Evolutionary conservation across 768 basidiomycete genomes (phyloP).

Genomic region (Baorangia bicolor): DNA sequence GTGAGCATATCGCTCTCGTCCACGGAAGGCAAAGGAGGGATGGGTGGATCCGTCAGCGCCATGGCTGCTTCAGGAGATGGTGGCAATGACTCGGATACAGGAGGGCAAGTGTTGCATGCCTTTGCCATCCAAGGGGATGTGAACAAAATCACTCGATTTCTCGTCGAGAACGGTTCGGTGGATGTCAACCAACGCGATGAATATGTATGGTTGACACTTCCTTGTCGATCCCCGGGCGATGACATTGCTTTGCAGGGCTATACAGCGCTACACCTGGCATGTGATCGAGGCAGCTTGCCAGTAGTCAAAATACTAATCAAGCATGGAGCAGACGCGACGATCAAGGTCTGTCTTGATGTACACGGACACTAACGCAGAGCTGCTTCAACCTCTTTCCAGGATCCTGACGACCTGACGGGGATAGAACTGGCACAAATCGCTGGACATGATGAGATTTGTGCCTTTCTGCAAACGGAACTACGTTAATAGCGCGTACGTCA

Average conservation of each 20-base stretch:
- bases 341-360: conserved; percentile 50
- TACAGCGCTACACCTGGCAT: conserved; percentile 82
- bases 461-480: conserved; percentile 21
- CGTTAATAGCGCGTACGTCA: conserved; percentile 15
- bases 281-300: conserved; percentile 70
- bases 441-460: conserved; percentile 53
- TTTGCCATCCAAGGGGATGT: conserved; percentile 60
- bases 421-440: conserved; percentile 59
- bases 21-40: conserved; percentile 32
- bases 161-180: conserved; percentile 40
- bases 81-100: conserved; percentile 41
- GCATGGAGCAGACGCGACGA: conserved; percentile 59
- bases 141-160: conserved; percentile 41
- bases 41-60: conserved; percentile 66
- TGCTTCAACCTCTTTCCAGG: conserved; percentile 41
- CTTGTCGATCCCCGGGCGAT: conserved; percentile 1
- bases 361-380: background rate
- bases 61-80: conserved; percentile 42
- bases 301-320: conserved; percentile 58
- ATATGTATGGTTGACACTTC: conserved; percentile 55
- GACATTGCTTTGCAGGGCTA: conserved; percentile 60
- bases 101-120: conserved; percentile 53
- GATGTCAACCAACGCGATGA: conserved; percentile 66
- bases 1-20: conserved; percentile 23
- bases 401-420: conserved; percentile 63